Evolutionary conservation across 192 early-diverging fungal genomes (phyloP).

Genomic region (Coemansia furcata): DNA sequence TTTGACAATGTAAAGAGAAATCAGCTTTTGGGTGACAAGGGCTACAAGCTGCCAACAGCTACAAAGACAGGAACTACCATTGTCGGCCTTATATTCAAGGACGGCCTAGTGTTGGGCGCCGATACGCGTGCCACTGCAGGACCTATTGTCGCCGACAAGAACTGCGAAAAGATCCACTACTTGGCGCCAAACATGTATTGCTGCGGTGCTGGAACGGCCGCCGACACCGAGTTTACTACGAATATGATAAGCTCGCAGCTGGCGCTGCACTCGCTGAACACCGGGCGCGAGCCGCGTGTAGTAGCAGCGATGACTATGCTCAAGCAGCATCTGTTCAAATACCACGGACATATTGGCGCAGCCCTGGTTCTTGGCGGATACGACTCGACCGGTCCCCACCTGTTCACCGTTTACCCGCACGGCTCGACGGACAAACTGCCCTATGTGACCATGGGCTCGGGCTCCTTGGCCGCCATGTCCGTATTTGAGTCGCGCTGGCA

Average conservation of each 20-base stretch:
- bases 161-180: constrained; percentile 99
- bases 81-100: constrained; percentile 91
- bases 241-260: constrained; percentile 89
- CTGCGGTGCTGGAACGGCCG: constrained; percentile 98
- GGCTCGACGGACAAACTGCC: constrained; percentile 96
- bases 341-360: constrained; percentile 95
- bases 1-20: constrained; percentile 66
- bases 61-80: constrained; percentile 98
- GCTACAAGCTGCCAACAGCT: constrained; percentile 73
- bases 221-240: constrained; percentile 96
- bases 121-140: constrained; percentile 96
- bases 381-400: constrained; percentile 85
- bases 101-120: constrained; percentile 91
- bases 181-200: constrained; percentile 98
- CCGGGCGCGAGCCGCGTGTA: constrained; percentile 84
- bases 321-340: constrained; percentile 95
- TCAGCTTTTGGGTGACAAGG: constrained; percentile 70
- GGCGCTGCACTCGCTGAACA: constrained; percentile 88
- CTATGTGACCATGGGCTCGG: constrained; percentile 94
- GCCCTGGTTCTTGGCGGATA: constrained; percentile 92
- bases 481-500: constrained; percentile 90
- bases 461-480: constrained; percentile 93
- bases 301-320: constrained; percentile 95
- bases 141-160: constrained; percentile 97
- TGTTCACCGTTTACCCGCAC: constrained; percentile 91